Evolutionary conservation across 1,284 basidiomycete species (phyloP), one percentile per base, ranked within the genome.

Genomic region (Boletus sp.): DNA sequence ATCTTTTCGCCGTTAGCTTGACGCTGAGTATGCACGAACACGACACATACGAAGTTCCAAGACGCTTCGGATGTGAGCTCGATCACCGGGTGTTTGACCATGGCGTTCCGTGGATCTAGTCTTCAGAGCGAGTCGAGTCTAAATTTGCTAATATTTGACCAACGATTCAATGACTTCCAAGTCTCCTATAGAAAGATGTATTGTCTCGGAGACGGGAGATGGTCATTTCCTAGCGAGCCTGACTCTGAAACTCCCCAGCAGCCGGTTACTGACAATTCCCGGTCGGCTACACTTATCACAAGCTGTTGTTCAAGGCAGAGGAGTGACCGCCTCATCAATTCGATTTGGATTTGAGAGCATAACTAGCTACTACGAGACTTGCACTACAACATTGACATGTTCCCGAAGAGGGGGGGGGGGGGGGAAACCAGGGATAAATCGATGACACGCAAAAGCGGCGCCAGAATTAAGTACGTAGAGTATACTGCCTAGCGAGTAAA

Each of bases 51-150:
- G 75, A 91, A 77, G 45, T 85, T 80, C 89, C 89, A 91, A 59
- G 88, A 87, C 29, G 86, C 79, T 57, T 82, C 76, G 8, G 88
- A 89, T 14, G 86, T 91, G 57, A 85, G 79, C 52, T 84, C 77
- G 51, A 80, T 75, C 48, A 91, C 72, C 38, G 86, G 83, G 62
- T 90, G 88, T 35, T 59, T 53, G 20, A 50, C 30, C 67, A 66
- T 69, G 38, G 34, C 19, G 44, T 43, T 38, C n/a, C 19, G 38
- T 49, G 38, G 3, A 26, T 26, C 14, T 7, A n/a, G 14, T 7
- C n/a, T 32, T 32, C 7, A n/a, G 13, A 30, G 14, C 1, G 14
- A 8, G 29, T 8, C 29, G 7, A n/a, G 14, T 8, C 14, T n/a
- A n/a, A 13, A 29, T 29, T 29, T 29, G 12, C 4, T 10, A 27